These are phyloP conservation scores for Aureobasidium mangrovei DNA, from an alignment of 2,329 filamentous ascomycete species.

Conservation along the genomic window DNA sequence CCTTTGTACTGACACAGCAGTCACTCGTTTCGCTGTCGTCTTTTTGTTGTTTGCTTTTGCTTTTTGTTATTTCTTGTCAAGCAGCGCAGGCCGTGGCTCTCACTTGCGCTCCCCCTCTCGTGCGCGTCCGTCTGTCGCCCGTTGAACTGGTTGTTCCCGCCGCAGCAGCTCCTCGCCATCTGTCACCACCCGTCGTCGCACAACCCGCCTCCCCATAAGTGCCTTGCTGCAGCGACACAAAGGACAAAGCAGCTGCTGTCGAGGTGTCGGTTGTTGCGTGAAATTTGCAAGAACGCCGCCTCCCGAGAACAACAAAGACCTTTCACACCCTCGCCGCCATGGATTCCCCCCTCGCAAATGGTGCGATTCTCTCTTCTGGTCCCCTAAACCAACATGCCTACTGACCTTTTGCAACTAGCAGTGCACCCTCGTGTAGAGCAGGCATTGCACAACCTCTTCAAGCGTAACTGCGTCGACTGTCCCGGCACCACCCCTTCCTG, in stretches of 20 bases:
- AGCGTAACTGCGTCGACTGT: constrained; percentile 51
- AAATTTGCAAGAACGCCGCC: constrained; percentile 1
- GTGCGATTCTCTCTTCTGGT: neutral
- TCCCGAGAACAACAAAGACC: neutral
- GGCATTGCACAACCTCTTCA: constrained; percentile 37
- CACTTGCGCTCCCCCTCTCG: neutral
- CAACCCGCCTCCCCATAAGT: constrained; percentile 1
- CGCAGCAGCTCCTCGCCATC: constrained; percentile 5
- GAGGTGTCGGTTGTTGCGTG: neutral
- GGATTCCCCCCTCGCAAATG: constrained; percentile 7
- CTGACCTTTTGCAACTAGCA: constrained; percentile 1
- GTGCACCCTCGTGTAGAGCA: constrained; percentile 16
- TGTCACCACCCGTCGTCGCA: constrained; percentile 3
- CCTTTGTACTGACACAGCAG: neutral
- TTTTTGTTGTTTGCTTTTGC: neutral
- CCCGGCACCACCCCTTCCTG: constrained; percentile 45
- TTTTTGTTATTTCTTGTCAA: neutral
- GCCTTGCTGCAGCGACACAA: neutral
- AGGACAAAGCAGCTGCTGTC: neutral
- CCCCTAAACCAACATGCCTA: neutral
- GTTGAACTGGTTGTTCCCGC: neutral
- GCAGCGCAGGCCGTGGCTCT: constrained; percentile 12
- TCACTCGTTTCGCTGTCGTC: constrained; percentile 1
- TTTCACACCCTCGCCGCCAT: neutral
- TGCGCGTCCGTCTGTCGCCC: neutral